Evolutionary conservation across 306 rosid species (phyloP).

Genomic region (Cucumis cinereus): DNA sequence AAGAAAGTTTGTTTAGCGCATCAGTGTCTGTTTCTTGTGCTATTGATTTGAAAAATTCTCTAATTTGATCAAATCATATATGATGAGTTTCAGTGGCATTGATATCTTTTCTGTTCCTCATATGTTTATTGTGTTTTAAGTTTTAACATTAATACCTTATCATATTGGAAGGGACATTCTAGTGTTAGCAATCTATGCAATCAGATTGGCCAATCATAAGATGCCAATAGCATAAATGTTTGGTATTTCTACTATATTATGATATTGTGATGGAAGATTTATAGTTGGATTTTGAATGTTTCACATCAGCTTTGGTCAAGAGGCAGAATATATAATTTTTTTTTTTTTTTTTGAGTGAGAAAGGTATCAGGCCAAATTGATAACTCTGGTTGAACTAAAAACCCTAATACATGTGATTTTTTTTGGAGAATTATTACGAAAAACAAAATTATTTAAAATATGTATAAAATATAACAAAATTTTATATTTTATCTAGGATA

Average conservation of each 20-base stretch:
- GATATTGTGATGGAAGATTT: background rate
- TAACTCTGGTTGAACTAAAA: too few relatives aligned
- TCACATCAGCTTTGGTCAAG: background rate
- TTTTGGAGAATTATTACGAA: too few relatives aligned
- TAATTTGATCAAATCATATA: conserved; percentile 9
- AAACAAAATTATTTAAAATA: too few relatives aligned
- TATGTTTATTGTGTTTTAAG: background rate
- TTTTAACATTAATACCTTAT: background rate
- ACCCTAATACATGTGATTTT: too few relatives aligned
- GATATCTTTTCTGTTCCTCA: conserved; percentile 2
- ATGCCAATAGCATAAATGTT: background rate
- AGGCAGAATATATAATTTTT: background rate
- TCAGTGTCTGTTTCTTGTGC: conserved; percentile 35
- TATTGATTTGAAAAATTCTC: conserved; percentile 28
- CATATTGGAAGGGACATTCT: background rate
- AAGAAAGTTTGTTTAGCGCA: conserved; percentile 14
- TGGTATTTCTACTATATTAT: background rate
- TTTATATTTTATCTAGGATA: too few relatives aligned
- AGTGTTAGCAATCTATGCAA: background rate
- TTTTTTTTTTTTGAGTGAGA: too few relatives aligned
- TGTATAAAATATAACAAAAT: too few relatives aligned
- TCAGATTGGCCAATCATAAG: background rate
- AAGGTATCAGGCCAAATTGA: too few relatives aligned
- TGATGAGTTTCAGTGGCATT: conserved; percentile 15
- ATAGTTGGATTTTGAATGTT: background rate